Base-by-base conservation (phyloP, 2,329 filamentous ascomycete species). In the Zymoseptoria brevis region DNA sequence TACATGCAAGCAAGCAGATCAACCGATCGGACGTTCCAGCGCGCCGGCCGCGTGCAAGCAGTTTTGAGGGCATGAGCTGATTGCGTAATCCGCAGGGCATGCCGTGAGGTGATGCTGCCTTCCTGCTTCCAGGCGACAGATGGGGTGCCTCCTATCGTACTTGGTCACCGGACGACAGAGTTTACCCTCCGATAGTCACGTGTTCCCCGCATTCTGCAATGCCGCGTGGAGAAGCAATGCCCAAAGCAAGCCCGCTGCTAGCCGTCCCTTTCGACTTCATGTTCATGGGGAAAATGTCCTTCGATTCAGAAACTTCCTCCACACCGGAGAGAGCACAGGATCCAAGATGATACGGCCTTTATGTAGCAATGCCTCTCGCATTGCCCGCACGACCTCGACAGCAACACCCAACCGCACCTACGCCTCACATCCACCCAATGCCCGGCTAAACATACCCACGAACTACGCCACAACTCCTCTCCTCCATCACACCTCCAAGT, bases 391-490 rank as follows among this genome's bases (percentile, higher is more conserved):
- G 35, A 45, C 35, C 16, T 45, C 35, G n/a, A 45, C 35, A 45
- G 1, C 35, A 45, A 45, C 4, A 45, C 2, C 35, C 5, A 45
- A 45, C 5, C 53, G 53, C 29, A 35, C 21, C 29, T 83, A 84
- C 72, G 81, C 83, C 19, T 74, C 79, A 8, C 75, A 67, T 66
- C 80, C 70, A 64, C 74, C 71, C n/a, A 75, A 74, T 54, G 81
- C 83, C 59, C 81, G 81, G 65, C 83, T 99, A 57, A 99, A 99
- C 74, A 76, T 90, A 53, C 89, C 92, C 6, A 85, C 90, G 67
- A 92, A 97, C 78, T 99, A 94, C 76, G 84, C 86, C 62, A 86
- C 87, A 16, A 95, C 88, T 1, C 82, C 90, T 13, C 77, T 97
- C 49, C 82, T 99, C 26, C 83, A 90, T 59, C 94, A 96, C 72